Base-by-base conservation (phyloP, 768 basidiomycete genomes). In the Tylopilus felleus region DNA sequence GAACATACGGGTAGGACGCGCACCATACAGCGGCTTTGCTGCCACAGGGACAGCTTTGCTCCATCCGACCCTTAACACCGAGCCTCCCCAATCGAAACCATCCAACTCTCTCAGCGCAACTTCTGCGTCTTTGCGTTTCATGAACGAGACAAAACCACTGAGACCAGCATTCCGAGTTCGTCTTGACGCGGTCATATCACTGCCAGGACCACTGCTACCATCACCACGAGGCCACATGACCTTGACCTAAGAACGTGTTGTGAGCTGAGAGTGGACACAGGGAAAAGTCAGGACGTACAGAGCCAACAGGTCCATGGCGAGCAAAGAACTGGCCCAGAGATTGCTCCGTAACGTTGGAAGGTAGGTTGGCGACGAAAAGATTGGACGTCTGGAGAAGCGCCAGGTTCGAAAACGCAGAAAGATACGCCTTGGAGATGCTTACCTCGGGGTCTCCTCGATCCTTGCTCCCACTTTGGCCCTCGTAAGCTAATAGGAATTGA, bases 221-320 rank as follows among this genome's bases (percentile, higher is more conserved):
- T 95, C 93, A 12, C 84, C 81, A 38, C 96, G 85, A n/a, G 95
- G 96, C 94, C 94, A 98, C 95, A 98, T 98, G 60, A 98, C 85
- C 77, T 96, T 93, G 41, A 94, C 90, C 91, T 93, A n/a, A 51
- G 55, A 23, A 16, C 53, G 19, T 19, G 8, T 31, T 28, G 19
- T 53, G 23, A 51, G 45, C 31, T 21, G 17, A 39, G 13, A 33
- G 10, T 51, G 16, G 21, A 38, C 19, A n/a, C 22, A 12, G 40
- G 25, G n/a, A 56, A 27, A 51, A 42, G 10, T 4, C 25, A 53
- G 28, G 7, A 75, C 82, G 46, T 65, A 92, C 92, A 21, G 92
- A 94, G 22, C 88, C 96, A 57, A 99, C 89, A n/a, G 94, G 92
- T 0, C 97, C 97, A 52, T 79, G 79, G 41, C 87, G 83, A 3